A percentile compares a stretch with the other conserved stretches of the same genome.
phyloP scores from a whole-genome alignment of 495 filamentous ascomycete genomes.

The Xylaria nigripes region DNA sequence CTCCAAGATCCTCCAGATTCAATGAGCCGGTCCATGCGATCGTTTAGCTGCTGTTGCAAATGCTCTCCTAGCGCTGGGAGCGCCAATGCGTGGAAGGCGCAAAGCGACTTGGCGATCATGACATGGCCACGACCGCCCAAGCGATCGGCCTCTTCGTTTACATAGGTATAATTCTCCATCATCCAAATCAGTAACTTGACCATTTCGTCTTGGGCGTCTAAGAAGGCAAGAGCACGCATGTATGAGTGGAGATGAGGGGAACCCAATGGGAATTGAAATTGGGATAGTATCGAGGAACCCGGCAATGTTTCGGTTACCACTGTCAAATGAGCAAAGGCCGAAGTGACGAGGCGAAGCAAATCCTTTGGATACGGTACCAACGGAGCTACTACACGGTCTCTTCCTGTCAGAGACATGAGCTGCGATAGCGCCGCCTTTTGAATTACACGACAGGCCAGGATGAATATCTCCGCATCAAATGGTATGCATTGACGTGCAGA shows the following conservation, averaged over 20 bases:
- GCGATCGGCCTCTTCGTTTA: slow-evolving; percentile 29
- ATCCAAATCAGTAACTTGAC: slow-evolving; percentile 33
- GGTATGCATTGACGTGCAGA: slow-evolving; percentile 7
- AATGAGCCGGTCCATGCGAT: slow-evolving; percentile 13
- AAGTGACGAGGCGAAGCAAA: slow-evolving; percentile 4
- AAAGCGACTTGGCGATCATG: slow-evolving; percentile 24
- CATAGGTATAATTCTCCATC: slow-evolving; percentile 20
- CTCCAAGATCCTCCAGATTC: slow-evolving; percentile 13
- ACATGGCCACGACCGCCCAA: slow-evolving; percentile 20
- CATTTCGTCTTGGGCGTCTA: slow-evolving; percentile 29
- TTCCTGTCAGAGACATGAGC: background rate
- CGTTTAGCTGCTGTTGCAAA: slow-evolving; percentile 18
- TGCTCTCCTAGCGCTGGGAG: slow-evolving; percentile 14
- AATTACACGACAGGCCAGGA: slow-evolving; percentile 18
- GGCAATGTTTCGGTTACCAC: background rate
- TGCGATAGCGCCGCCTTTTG: slow-evolving; percentile 16
- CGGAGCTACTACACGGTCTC: background rate
- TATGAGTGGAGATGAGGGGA: slow-evolving; percentile 28
- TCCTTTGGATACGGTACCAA: slow-evolving; percentile 2
- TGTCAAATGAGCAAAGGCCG: slow-evolving; percentile 13
- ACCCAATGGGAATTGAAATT: slow-evolving; percentile 19
- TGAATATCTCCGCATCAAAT: slow-evolving; percentile 17
- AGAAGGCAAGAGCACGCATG: slow-evolving; percentile 31
- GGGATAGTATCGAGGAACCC: background rate
- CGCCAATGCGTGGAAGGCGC: slow-evolving; percentile 28